Base-by-base conservation (phyloP, 495 filamentous ascomycete genomes). In the Trichocladium uniseriatum region DNA sequence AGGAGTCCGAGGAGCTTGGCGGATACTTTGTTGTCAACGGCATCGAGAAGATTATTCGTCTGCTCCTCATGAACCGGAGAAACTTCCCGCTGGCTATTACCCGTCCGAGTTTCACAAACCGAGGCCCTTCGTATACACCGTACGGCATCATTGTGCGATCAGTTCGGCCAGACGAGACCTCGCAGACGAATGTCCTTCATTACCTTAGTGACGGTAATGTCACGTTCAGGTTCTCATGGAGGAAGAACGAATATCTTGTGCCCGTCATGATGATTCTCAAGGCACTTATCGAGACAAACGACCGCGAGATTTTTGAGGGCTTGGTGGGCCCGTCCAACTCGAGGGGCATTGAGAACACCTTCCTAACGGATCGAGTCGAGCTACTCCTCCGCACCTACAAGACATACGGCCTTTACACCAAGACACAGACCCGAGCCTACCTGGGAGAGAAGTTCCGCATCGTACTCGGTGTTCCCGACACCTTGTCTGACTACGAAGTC, bases 261-360 rank as follows among this genome's bases (percentile, higher is more conserved):
- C 92, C 92, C 15, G 86, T 88, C 51, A 82, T 95, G 78, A 96
- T 98, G 92, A 79, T 96, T 13, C 67, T 98, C 52, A 97, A 96
- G 71, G 92, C 92, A 2, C 76, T 98, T 38, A 78, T 89, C 16
- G 90, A 98, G 66, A 97, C 92, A 11, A 97, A 95, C 57, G 92
- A 98, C 56, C 80, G 88, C 43, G 89, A 95, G 60, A 92, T 98
- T 40, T 98, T 90, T 55, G 91, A 98, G 65, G 83, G 80, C 15
- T 70, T 97, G 29, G 82, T 95, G 16, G 89, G 88, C 37, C 67
- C 73, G 19, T 74, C 80, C 32, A 77, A 79, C 6, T 86, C 86
- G 8, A 83, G 87, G 63, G 85, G 84, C 15, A 73, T 82, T 31
- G 73, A 84, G 49, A 95, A 95, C 62, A 92, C 90, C 14, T 98